Percentiles rank a stretch among this genome's conserved stretches.
These are phyloP conservation scores for Tremellales sp. DNA, from an alignment of 1,284 basidiomycete genomes.

Conservation along the genomic window DNA sequence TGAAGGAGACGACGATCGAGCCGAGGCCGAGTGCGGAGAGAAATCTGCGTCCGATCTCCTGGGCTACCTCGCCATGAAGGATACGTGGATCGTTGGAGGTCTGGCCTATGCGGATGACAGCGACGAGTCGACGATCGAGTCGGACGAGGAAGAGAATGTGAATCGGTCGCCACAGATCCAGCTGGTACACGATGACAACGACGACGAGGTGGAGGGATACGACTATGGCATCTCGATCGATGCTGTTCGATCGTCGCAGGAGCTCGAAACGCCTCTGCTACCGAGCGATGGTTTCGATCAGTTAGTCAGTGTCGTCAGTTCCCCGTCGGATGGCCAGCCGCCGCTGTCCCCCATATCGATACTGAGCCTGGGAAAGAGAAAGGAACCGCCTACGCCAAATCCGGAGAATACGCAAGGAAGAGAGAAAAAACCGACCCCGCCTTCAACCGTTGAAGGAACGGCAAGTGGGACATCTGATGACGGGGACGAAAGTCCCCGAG, in stretches of 20 bases:
- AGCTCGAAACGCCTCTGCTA: background rate
- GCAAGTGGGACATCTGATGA: background rate
- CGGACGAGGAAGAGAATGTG: background rate
- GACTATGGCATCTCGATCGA: constrained; percentile 10
- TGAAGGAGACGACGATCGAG: background rate
- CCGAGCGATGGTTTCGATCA: background rate
- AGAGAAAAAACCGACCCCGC: constrained; percentile 7
- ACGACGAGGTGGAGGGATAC: constrained; percentile 9
- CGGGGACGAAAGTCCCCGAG: background rate
- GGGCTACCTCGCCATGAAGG: background rate
- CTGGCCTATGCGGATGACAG: background rate
- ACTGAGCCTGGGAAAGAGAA: constrained; percentile 3
- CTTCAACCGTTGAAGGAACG: constrained; percentile 3
- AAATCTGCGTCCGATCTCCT: background rate
- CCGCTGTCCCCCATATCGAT: no score
- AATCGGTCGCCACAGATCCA: background rate
- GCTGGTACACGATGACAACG: constrained; percentile 3
- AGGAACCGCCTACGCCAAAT: constrained; percentile 9
- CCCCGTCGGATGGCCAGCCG: background rate
- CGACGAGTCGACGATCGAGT: background rate
- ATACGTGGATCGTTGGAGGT: background rate
- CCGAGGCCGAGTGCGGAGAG: background rate
- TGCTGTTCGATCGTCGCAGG: background rate
- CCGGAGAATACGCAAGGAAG: constrained; percentile 8
- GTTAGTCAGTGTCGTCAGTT: background rate